Evolutionary conservation across 208 protist species (phyloP).

Genomic region (Trypanosoma conorhini): DNA sequence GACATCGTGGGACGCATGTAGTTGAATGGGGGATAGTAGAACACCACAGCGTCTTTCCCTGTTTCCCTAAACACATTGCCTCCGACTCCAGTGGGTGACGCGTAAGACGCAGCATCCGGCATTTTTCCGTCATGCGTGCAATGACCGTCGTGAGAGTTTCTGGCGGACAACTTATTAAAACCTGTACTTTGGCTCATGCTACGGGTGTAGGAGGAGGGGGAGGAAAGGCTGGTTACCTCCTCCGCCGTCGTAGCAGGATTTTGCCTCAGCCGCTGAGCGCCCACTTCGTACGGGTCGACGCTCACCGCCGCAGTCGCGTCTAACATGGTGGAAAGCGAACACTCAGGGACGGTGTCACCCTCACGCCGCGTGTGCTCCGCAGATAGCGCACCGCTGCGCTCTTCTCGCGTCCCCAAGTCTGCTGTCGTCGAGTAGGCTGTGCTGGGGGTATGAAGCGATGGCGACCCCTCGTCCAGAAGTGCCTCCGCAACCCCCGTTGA

Average conservation of each 20-base stretch:
- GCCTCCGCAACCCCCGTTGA: background rate
- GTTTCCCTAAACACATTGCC: background rate
- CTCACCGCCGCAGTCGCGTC: conserved; percentile 18
- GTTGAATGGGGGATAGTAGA: conserved; percentile 5
- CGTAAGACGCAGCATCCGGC: background rate
- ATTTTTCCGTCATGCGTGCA: background rate
- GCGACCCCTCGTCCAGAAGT: background rate
- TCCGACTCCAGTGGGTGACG: background rate
- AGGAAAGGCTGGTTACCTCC: background rate
- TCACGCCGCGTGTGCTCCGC: background rate
- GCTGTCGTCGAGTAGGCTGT: background rate
- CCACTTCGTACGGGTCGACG: background rate
- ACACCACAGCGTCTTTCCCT: too few species aligned
- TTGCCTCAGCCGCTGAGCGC: background rate
- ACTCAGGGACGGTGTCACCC: conserved; percentile 12
- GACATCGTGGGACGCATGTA: conserved; percentile 31
- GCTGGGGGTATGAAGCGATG: background rate
- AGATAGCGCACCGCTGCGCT: background rate
- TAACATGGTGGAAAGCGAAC: conserved; percentile 26
- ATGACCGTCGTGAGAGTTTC: background rate
- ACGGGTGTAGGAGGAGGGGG: background rate
- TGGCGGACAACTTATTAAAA: background rate
- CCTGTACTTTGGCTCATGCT: conserved; percentile 14
- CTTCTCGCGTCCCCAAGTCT: background rate
- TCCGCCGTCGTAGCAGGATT: background rate